Base-by-base conservation (phyloP, 2,329 filamentous ascomycete genomes). In the Calonectria hawksworthii region DNA sequence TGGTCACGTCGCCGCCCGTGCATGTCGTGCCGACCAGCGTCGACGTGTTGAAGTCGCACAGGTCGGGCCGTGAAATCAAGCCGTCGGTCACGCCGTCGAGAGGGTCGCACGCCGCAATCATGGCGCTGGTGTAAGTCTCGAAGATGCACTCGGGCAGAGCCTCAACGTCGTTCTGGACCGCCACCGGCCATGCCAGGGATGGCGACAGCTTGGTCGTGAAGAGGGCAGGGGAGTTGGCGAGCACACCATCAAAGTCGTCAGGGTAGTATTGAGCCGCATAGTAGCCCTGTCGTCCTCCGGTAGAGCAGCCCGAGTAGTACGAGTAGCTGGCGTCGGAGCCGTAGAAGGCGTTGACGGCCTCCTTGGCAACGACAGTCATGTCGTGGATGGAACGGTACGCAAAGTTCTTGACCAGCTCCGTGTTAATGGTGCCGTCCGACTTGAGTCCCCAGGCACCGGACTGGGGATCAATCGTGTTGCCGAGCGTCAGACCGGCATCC, bases 361-460 rank as follows among this genome's bases (percentile, higher is more conserved):
- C 50, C 50, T 68, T 68, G 47, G 30, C 65, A 11, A 68, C 8
- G 11, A 54, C 34, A 4, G 50, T 52, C 47, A 68, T 41, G 26
- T 68, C 65, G 34, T 68, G 65, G 50, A 68, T 21, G 23, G 47
- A 54, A 14, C 50, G 32, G 32, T 52, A 54, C n/a, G 65, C 65
- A 68, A 68, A 68, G 34, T 68, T 68, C n/a, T 36, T 68, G 23
- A 68, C 47, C 13, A 52, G 65, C n/a, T 68, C 32, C n/a, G 23
- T 44, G 50, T 68, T 54, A 18, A 54, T 54, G 23, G 34, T 38
- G 32, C 65, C 65, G 16, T 52, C 47, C 14, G 65, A 21, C 16
- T 52, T 68, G 50, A 68, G 61, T 5, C 38, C 61, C 50, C 47
- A 68, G 5, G 47, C 4, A 26, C 65, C 50, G 8, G 47, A 44